Conservation (phyloP, 2,329 filamentous ascomycete species). For the Epichloe bromicola region DNA sequence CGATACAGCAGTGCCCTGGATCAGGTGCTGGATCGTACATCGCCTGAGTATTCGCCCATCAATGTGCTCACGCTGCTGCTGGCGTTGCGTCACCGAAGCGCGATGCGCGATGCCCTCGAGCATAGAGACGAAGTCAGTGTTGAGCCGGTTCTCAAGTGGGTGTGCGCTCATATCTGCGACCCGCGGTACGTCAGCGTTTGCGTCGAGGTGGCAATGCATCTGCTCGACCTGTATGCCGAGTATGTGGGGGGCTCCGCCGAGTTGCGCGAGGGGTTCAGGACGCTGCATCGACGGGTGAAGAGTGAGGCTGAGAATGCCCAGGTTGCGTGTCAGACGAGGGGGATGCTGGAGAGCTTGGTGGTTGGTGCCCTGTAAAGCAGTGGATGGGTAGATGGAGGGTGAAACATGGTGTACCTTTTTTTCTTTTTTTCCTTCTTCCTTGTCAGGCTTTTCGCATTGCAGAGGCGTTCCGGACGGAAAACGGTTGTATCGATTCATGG, state of each 20-base stretch:
- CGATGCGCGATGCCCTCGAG: conserved; percentile 66
- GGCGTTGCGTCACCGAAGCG: conserved; percentile 76
- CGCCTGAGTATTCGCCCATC: conserved; percentile 43
- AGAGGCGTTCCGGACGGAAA: conserved; percentile 4
- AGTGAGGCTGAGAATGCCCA: conserved; percentile 73
- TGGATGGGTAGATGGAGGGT: not conserved
- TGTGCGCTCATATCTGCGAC: conserved; percentile 67
- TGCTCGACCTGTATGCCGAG: conserved; percentile 79
- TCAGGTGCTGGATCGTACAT: conserved; percentile 48
- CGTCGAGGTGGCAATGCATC: conserved; percentile 67
- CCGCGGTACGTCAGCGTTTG: conserved; percentile 70
- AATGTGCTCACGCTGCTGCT: conserved; percentile 65
- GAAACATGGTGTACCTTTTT: not conserved
- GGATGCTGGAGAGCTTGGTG: conserved; percentile 75
- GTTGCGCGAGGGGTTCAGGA: conserved; percentile 57
- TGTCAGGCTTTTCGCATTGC: conserved; percentile 3
- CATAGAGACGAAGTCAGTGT: conserved; percentile 71
- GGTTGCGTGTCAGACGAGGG: conserved; percentile 61
- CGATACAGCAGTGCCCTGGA: conserved; percentile 70
- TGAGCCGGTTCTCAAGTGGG: conserved; percentile 73
- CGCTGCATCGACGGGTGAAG: conserved; percentile 57
- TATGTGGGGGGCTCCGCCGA: conserved; percentile 61
- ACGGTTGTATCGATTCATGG: not conserved
- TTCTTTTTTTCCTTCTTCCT: not conserved
- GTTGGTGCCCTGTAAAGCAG: conserved; percentile 4